Conservation (phyloP, 768 basidiomycete species). For the Panus rudis region DNA sequence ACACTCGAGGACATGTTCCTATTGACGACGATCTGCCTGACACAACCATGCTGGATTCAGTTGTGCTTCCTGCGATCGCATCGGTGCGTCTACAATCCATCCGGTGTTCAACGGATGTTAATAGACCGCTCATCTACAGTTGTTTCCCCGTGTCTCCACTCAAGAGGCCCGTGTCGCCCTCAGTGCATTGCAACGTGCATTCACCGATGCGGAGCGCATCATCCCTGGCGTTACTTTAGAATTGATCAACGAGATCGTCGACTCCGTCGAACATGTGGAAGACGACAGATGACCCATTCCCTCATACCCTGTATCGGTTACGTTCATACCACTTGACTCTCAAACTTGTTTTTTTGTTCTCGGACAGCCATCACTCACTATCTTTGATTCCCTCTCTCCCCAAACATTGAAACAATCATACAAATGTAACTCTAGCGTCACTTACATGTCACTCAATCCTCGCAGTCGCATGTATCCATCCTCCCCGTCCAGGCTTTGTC, state of each 20-base stretch:
- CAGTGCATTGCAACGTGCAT: conserved; percentile 81
- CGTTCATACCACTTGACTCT: no score
- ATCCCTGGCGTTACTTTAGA: conserved; percentile 94
- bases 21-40: conserved; percentile 51
- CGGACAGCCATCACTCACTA: no score
- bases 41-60: conserved; percentile 92
- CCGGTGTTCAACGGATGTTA: conserved; percentile 1
- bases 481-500: conserved; percentile 3
- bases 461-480: conserved; percentile 11
- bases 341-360: no score
- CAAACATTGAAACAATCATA: neutral
- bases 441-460: no score
- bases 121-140: conserved; percentile 34
- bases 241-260: conserved; percentile 89
- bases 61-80: conserved; percentile 92
- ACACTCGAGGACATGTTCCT: conserved; percentile 32
- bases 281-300: conserved; percentile 46
- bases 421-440: conserved; percentile 5
- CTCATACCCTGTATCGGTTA: neutral
- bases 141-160: conserved; percentile 90
- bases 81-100: conserved; percentile 55
- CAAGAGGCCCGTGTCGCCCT: conserved; percentile 85
- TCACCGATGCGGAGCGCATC: conserved; percentile 90
- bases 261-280: conserved; percentile 86
- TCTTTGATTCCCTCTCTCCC: conserved; percentile 2